Base-by-base conservation (phyloP, 2,329 filamentous ascomycete genomes). In the Camptophora hylomeconis region DNA sequence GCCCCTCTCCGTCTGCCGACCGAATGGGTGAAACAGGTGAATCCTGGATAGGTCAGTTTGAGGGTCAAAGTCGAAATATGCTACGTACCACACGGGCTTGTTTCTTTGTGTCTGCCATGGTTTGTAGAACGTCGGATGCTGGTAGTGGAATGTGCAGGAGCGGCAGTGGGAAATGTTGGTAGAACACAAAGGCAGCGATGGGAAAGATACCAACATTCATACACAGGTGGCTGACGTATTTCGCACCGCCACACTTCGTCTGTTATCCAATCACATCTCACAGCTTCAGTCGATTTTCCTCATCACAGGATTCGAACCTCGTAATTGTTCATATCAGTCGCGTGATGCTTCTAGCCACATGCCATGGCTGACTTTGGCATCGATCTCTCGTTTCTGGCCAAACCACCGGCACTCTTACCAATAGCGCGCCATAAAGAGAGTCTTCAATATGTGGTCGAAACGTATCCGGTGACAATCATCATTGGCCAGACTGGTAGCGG, bases 401-500 rank as follows among this genome's bases (percentile, higher is more conserved):
- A 89, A 49, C 86, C 87, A 1, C 61, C 83, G 3, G 68, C 78
- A 5, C 61, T 94, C 2, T 66, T 98, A 2, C 87, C 89, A 1
- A 94, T 98, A 37, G 73, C 86, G 17, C 79, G 80, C 41, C 78
- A 95, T 45, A 74, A 73, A 38, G 67, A 89, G 32, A 73, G 67
- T 30, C 61, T 98, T 2, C 67, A 94, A 2, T 95, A 93, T 54
- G 67, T 86, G 9, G 70, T 94, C 34, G 87, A 95, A 52, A 84
- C 72, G 5, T 72, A 73, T 39, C 77, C 80, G 0, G 77, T 95
- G 33, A 87, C 81, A 0, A 82, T 95, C 28, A 73, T 95, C 8
- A 75, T 95, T 31, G 89, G 87, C 6, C 84, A 94, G 50, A 95
- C 89, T 2, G 89, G 89, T 3, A 92, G 81, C 14, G 86, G 87